phyloP scores from a whole-genome alignment of 352 stramenopile species.

The Blastocystis hominis region DNA sequence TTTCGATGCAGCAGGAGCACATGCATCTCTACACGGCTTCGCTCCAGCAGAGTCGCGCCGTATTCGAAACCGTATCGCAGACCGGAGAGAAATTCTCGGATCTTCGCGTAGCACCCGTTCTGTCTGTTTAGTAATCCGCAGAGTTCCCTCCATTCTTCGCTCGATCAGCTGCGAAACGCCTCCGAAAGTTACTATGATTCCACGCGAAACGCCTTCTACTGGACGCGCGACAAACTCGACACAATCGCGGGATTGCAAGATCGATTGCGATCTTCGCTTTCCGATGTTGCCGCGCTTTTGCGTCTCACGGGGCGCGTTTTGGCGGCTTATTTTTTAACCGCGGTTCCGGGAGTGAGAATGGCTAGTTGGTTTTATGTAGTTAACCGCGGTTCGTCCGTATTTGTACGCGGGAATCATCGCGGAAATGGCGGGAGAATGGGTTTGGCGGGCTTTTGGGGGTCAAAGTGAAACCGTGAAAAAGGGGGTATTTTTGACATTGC shows the following conservation, averaged over 20 bases:
- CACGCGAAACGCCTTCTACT: not conserved
- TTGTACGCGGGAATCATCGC: not conserved
- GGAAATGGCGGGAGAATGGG: too few relatives aligned
- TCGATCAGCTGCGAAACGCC: not conserved
- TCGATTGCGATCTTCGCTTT: not conserved
- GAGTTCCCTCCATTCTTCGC: not conserved
- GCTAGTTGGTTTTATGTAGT: not conserved
- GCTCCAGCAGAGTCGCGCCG: not conserved
- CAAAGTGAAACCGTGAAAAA: too few relatives aligned
- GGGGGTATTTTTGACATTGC: too few relatives aligned
- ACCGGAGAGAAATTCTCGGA: not conserved
- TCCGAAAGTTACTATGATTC: not conserved
- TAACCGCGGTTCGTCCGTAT: not conserved
- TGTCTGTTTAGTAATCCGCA: not conserved
- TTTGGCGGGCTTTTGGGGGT: too few relatives aligned
- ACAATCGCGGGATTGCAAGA: not conserved
- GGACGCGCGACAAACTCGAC: conserved; percentile 1
- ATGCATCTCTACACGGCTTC: not conserved
- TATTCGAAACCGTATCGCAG: not conserved
- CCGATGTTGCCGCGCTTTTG: not conserved
- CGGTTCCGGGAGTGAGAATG: conserved; percentile 7
- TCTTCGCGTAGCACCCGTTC: not conserved
- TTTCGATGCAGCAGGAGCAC: not conserved
- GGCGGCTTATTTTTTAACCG: not conserved
- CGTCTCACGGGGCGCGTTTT: not conserved